phyloP scores from a whole-genome alignment of 176 grass and related monocot genomes.

The Miscanthus lutarioriparius region DNA sequence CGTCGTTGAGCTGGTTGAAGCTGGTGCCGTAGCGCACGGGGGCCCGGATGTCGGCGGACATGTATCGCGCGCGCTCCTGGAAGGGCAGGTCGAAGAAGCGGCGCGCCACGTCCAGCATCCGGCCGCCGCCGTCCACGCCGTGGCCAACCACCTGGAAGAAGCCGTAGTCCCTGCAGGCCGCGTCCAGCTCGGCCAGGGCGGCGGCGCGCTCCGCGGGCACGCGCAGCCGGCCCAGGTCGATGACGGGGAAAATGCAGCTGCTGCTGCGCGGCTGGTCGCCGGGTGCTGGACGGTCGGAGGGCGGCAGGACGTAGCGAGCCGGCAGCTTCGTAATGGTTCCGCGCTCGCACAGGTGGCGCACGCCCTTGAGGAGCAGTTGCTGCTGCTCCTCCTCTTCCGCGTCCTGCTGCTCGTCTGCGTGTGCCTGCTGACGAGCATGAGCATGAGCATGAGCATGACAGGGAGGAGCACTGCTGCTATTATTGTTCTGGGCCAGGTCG shows the following conservation, averaged over 20 bases:
- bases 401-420: neutral
- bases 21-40: slow-evolving; percentile 73
- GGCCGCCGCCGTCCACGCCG: slow-evolving; percentile 12
- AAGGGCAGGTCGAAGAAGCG: slow-evolving; percentile 63
- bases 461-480: neutral
- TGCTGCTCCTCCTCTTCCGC: neutral
- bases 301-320: slow-evolving; percentile 56
- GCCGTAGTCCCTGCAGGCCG: slow-evolving; percentile 62
- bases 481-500: neutral
- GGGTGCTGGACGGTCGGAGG: slow-evolving; percentile 37
- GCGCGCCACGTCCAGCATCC: slow-evolving; percentile 44
- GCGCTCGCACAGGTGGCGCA: slow-evolving; percentile 60
- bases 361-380: slow-evolving; percentile 41
- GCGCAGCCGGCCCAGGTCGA: slow-evolving; percentile 53
- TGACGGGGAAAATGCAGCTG: slow-evolving; percentile 32
- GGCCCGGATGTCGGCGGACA: slow-evolving; percentile 50
- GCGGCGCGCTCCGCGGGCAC: slow-evolving; percentile 5
- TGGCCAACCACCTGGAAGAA: slow-evolving; percentile 81
- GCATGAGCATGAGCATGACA: neutral
- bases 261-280: neutral
- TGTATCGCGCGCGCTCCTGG: slow-evolving; percentile 41
- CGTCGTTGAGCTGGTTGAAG: slow-evolving; percentile 77
- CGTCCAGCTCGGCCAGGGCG: slow-evolving; percentile 39
- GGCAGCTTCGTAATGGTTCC: slow-evolving; percentile 47
- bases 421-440: neutral